phyloP scores from a whole-genome alignment of 2,329 filamentous ascomycete species.

The Exophiala sp. region DNA sequence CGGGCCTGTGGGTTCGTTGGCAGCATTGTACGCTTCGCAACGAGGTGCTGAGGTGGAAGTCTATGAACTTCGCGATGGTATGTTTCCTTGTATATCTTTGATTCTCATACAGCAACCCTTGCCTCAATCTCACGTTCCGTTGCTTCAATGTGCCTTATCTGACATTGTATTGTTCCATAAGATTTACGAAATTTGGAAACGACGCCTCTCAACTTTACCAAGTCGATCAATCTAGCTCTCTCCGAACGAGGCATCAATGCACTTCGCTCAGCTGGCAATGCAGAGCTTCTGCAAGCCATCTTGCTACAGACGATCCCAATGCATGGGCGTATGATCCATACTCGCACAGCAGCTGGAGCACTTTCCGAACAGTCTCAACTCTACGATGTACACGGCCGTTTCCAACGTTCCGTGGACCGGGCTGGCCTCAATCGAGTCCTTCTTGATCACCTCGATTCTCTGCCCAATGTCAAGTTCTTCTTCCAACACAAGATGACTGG shows the following conservation, averaged over 20 bases:
- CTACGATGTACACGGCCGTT: slow-evolving; percentile 85
- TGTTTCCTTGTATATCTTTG: slow-evolving; percentile 33
- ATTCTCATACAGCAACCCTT: not conserved
- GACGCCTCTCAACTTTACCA: slow-evolving; percentile 87
- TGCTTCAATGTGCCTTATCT: too few species aligned
- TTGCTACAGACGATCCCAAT: slow-evolving; percentile 82
- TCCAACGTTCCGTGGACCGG: slow-evolving; percentile 84
- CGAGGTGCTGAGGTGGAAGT: slow-evolving; percentile 87
- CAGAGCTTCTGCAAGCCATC: slow-evolving; percentile 68
- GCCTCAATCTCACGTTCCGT: not conserved
- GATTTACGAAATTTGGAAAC: slow-evolving; percentile 83
- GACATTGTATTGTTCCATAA: slow-evolving; percentile 37
- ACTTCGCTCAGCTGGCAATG: slow-evolving; percentile 66
- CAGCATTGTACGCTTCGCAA: slow-evolving; percentile 85
- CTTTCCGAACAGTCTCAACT: slow-evolving; percentile 76
- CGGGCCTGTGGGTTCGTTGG: slow-evolving; percentile 87
- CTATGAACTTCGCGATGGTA: slow-evolving; percentile 90
- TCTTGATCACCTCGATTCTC: slow-evolving; percentile 74
- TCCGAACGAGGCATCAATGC: slow-evolving; percentile 93
- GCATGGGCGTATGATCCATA: slow-evolving; percentile 95
- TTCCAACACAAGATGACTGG: slow-evolving; percentile 94
- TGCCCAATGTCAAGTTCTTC: slow-evolving; percentile 85
- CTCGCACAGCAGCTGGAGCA: slow-evolving; percentile 59
- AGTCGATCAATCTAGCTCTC: slow-evolving; percentile 95
- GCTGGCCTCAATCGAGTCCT: slow-evolving; percentile 77